These are phyloP conservation scores for Niveomyces coronatus DNA, from an alignment of 2,329 filamentous ascomycete species.

Conservation along the genomic window DNA sequence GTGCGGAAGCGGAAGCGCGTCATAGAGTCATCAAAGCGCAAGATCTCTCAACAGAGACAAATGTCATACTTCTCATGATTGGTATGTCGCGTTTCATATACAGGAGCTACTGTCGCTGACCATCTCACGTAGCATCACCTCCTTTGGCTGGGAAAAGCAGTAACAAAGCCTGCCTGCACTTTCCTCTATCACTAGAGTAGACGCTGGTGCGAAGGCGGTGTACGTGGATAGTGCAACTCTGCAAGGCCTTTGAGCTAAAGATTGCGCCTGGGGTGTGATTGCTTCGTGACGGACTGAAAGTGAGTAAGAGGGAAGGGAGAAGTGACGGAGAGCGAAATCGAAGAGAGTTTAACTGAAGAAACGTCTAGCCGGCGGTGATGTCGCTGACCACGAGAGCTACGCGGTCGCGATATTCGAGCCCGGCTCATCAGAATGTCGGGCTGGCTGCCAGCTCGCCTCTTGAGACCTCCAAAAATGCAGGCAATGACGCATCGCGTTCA, in stretches of 20 bases:
- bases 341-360: conserved; percentile 11
- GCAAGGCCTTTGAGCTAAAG: too few relatives aligned
- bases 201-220: background rate
- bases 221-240: background rate
- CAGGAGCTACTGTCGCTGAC: too few relatives aligned
- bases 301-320: too few relatives aligned
- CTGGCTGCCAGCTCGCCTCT: conserved; percentile 19
- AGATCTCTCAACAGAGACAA: background rate
- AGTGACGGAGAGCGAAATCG: conserved; percentile 8
- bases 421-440: conserved; percentile 23
- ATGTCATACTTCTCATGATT: background rate
- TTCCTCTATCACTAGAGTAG: background rate
- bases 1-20: conserved; percentile 5
- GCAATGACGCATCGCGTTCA: conserved; percentile 30
- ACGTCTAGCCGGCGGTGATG: conserved; percentile 19
- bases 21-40: conserved; percentile 5
- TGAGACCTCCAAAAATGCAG: conserved; percentile 27
- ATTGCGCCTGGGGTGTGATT: too few relatives aligned
- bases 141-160: background rate
- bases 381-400: conserved; percentile 37
- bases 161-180: background rate
- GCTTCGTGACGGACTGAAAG: too few relatives aligned
- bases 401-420: conserved; percentile 49
- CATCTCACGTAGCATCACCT: background rate
- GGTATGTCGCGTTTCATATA: conserved; percentile 2